Evolutionary conservation across 768 basidiomycete species (phyloP), one percentile per base, ranked within the genome.

Genomic region (Collybia mongolica): DNA sequence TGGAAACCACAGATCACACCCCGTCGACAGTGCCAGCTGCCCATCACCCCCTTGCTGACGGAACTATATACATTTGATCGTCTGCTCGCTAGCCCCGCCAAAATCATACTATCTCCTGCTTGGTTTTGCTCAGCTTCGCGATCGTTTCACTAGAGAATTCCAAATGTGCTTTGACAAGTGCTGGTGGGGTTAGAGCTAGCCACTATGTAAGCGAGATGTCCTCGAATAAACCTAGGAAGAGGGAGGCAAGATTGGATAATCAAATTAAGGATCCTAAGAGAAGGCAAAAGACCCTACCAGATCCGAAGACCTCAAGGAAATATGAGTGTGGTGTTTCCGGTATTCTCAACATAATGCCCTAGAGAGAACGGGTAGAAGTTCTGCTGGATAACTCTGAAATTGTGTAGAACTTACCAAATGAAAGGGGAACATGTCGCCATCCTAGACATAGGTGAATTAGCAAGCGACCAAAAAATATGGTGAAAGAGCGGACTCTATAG

Each of bases 271-370:
- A 26, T 12, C 36, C 24, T 4, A 35, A 39, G n/a, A 58, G 44
- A 41, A 44, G 2, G 40, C 18, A 23, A 26, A 41, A 44, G 17
- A 4, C 51, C 67, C 44, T 60, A 76, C 79, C 72, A 23, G 81
- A 71, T 56, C 72, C 77, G 61, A 85, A 81, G n/a, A 87, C 76
- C 60, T 87, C 84, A 5, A 88, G 69, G 59, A 79, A n/a, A 81
- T 52, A 65, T 70, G 35, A 86, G 61, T 2, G 84, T 78, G 2
- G 74, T 72, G 54, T 83, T 79, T 14, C 84, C 83, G 3, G 74
- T 81, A 62, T 86, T 85, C 61, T 86, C 83, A 22, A 87, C 71
- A 59, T 86, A 86, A 59, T 88, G 86, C 1, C 83, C 83, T 78
- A 39, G 38, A 17, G 23, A 24, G 39, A 41, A 41, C 6, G 23